Base-by-base conservation (phyloP, 129 eudicot genomes). In the Lactuca sativa region DNA sequence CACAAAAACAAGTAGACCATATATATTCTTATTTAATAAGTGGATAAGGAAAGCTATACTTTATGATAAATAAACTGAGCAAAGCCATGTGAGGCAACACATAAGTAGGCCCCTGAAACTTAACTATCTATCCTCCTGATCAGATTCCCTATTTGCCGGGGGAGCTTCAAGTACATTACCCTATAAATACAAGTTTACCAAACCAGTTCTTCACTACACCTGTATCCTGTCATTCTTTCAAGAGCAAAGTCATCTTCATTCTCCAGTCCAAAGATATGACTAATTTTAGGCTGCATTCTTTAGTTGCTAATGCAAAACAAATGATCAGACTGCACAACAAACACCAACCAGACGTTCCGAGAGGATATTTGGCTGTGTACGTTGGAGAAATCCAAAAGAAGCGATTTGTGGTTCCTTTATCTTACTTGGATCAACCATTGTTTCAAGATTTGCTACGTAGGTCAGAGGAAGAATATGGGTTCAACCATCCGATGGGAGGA, bases 321-420 rank as follows among this genome's bases (percentile, higher is more conserved):
- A 60, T 78, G 59, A 65, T 72, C 34, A 78, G 57, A 25, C 51
- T 78, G 49, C 56, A 72, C 7, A 66, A 51, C 49, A 66, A 62
- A 44, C 72, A 66, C 7, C 82, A 72, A 21, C 49, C 40, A 49
- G 74, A 77, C 12, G 83, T 84, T n/a, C 86, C 86, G 4, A 84
- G 74, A 66, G 87, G 88, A 17, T 81, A 86, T 53, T 9, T 86
- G 65, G 78, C 86, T 4, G 87, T 86, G 60, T 86, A 86, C 12
- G 81, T 86, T 4, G 88, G 92, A 51, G 80, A 86, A 2, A 10
- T 52, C 4, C 62, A 77, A 44, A 74, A 47, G 78, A 83, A 75
- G 58, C 80, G 79, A 17, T 73, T 75, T 43, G 66, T 74, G 4
- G 79, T 84, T 32, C 89, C 86, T 7, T 16, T 81, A 11, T 64